phyloP scores from a whole-genome alignment of 352 stramenopile species.

The Pythium dissimile region DNA sequence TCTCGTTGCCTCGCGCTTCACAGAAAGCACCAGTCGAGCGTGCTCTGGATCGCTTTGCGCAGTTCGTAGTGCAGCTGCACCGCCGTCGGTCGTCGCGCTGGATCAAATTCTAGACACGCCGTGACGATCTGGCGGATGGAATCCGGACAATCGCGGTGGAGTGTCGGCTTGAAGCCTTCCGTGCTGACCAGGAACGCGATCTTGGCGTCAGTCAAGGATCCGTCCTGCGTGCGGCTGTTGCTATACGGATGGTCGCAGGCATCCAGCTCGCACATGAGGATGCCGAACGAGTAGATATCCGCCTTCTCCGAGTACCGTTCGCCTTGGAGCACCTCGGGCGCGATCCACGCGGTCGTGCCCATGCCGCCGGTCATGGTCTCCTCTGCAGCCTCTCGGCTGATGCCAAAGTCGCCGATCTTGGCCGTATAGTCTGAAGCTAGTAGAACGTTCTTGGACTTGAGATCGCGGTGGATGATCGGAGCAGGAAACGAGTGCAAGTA shows the following conservation, averaged over 20 bases:
- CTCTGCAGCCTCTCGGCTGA: constrained; percentile 33
- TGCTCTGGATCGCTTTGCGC: constrained; percentile 12
- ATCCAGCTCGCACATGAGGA: constrained; percentile 35
- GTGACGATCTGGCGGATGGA: constrained; percentile 41
- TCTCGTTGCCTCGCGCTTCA: too few relatives aligned
- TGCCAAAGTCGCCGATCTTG: constrained; percentile 59
- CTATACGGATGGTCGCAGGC: constrained; percentile 31
- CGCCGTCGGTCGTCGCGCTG: constrained; percentile 47
- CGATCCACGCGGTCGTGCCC: constrained; percentile 38
- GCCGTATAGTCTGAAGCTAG: constrained; percentile 28
- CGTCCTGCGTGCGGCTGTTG: constrained; percentile 22
- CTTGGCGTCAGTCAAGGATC: constrained; percentile 6
- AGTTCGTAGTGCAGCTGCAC: constrained; percentile 69
- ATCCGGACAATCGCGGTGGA: constrained; percentile 44
- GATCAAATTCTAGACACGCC: constrained; percentile 53
- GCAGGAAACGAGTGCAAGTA: constrained; percentile 49
- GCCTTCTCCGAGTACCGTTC: constrained; percentile 18
- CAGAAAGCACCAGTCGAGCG: constrained; percentile 3
- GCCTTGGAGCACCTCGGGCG: constrained; percentile 32
- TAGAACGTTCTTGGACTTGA: constrained; percentile 51
- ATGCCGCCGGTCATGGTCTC: constrained; percentile 26
- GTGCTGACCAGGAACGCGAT: constrained; percentile 27
- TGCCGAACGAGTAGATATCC: constrained; percentile 34
- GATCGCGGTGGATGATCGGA: constrained; percentile 48
- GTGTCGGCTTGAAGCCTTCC: constrained; percentile 38